Evolutionary conservation across 2,329 filamentous ascomycete species (phyloP), one percentile per base, ranked within the genome.

Genomic region (Penicillium sp.): DNA sequence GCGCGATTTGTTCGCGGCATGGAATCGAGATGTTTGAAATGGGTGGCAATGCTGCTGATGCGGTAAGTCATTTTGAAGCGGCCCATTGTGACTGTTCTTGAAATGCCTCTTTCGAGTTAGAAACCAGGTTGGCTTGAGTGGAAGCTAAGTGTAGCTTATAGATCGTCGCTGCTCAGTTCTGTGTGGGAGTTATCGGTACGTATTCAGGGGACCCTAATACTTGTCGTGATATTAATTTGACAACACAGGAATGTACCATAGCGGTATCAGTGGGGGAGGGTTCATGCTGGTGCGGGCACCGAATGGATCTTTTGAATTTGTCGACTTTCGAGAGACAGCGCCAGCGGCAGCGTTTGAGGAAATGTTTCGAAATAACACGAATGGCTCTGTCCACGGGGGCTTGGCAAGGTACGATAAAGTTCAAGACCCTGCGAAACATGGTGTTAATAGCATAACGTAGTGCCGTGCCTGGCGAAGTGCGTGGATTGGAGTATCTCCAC

Each of bases 291-390:
- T 96, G 5, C 86, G 90, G 48, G 82, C 85, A 33, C 77, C 84
- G 16, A 80, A 90, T 57, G 91, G 91, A n/a, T 79, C 80, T 19
- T 96, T 93, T 70, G 91, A 96, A 69, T 87, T 88, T 57, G 86
- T 98, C 64, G 93, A 98, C 75, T 98, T 96, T 70, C 83, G 93
- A 47, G 93, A 98, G 73, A 86, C 89, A 0, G 93, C 93, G 0
- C 93, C 93, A 0, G 89, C 88, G 0, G 90, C 90, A 0, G 90
- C 92, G 0, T 87, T 82, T 62, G 81, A 92, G 73, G 85, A 96
- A 67, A 98, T 98, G 93, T 98, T 89, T 73, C 81, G 84, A 56
- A 86, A 86, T 53, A 88, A 95, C 61, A 79, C 82, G 1, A 73
- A 81, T 1, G 86, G 83, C 1, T 92, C 90, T 53, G 78, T 93